Evolutionary conservation across 2,329 filamentous ascomycete species (phyloP).

Genomic region (Fusarium haematococcum): DNA sequence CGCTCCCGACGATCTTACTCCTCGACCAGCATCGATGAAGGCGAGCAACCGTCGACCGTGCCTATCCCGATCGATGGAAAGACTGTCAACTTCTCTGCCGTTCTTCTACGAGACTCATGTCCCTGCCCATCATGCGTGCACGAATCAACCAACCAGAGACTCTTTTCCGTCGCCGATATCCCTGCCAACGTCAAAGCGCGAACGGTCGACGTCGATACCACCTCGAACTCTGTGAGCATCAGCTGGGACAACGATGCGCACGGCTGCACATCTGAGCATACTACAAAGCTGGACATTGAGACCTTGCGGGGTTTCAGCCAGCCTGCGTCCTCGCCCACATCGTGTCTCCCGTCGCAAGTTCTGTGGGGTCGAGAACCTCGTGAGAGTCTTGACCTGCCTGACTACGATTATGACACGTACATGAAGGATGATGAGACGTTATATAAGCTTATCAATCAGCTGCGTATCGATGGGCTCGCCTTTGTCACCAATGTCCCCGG

Average conservation of each 20-base stretch:
- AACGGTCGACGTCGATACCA: background rate
- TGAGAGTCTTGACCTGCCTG: background rate
- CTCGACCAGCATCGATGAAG: background rate
- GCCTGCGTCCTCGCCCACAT: background rate
- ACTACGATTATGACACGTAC: background rate
- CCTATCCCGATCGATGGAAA: background rate
- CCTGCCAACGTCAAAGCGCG: background rate
- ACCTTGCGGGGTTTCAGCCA: background rate
- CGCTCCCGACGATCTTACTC: background rate
- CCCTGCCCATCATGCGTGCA: background rate
- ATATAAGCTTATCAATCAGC: background rate
- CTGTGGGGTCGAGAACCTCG: background rate
- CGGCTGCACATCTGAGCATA: background rate
- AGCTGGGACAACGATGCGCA: background rate
- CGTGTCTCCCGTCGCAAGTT: background rate
- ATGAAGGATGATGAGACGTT: background rate
- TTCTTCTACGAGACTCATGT: background rate
- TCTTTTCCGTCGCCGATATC: slow-evolving; percentile 1
- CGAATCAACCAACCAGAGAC: slow-evolving; percentile 2
- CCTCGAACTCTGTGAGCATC: background rate
- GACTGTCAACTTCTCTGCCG: background rate
- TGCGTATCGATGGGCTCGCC: background rate
- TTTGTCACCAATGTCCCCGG: slow-evolving; percentile 1
- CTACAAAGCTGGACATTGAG: background rate
- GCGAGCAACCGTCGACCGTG: background rate